phyloP scores from a whole-genome alignment of 2,329 filamentous ascomycete genomes.

The Alternaria solani region DNA sequence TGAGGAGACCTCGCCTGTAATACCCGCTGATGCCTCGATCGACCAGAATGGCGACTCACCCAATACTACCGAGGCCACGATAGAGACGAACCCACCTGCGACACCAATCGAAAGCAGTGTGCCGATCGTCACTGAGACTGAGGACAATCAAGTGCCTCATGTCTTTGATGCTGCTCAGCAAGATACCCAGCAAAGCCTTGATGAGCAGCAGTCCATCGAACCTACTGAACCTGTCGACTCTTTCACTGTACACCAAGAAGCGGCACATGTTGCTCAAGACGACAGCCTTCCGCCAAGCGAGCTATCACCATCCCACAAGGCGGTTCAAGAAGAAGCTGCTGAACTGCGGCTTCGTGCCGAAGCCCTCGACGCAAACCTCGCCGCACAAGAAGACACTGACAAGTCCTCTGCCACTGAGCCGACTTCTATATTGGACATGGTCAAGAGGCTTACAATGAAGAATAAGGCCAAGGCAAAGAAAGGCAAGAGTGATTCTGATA shows the following conservation, averaged over 20 bases:
- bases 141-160: neutral
- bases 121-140: neutral
- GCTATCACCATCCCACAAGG: conserved; percentile 37
- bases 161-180: neutral
- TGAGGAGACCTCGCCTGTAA: conserved; percentile 6
- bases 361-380: conserved; percentile 33
- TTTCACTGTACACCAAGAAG: neutral
- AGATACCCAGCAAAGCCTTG: conserved; percentile 5
- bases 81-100: conserved; percentile 6
- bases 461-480: conserved; percentile 41
- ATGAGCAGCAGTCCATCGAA: conserved; percentile 2
- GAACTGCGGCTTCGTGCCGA: conserved; percentile 40
- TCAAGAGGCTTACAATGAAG: conserved; percentile 39
- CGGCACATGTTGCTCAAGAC: neutral
- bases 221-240: conserved; percentile 1
- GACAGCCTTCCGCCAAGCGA: neutral
- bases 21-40: conserved; percentile 3
- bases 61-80: neutral
- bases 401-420: conserved; percentile 21
- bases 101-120: neutral
- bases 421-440: conserved; percentile 38
- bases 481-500: conserved; percentile 26
- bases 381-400: conserved; percentile 16
- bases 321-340: conserved; percentile 36
- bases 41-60: neutral